A percentile compares a stretch with the other conserved stretches of the same genome.
Conservation (phyloP, 1,139 yeast genomes). For the Geotrichum bryndzae region DNA sequence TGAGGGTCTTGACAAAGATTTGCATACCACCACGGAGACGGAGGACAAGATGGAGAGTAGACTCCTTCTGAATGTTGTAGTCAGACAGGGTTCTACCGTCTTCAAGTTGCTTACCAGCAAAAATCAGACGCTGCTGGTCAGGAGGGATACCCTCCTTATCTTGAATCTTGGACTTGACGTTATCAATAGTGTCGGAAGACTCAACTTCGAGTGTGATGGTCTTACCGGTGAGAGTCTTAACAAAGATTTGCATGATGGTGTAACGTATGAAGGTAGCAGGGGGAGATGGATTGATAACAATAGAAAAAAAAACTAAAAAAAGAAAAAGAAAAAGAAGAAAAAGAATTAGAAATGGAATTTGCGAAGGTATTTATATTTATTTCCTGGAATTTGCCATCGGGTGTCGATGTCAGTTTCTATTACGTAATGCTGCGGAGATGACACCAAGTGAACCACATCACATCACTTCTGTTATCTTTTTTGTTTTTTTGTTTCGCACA, state of each 20-base stretch:
- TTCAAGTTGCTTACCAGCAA: slow-evolving; percentile 42
- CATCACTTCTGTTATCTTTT: slow-evolving; percentile 22
- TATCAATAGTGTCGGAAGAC: too few relatives aligned
- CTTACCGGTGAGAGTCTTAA: slow-evolving; percentile 54
- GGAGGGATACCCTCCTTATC: too few relatives aligned
- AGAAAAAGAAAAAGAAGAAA: not conserved
- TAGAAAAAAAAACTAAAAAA: not conserved
- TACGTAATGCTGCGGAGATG: not conserved
- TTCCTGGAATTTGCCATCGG: not conserved
- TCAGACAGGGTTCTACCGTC: slow-evolving; percentile 72
- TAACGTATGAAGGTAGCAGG: not conserved
- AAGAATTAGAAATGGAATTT: not conserved
- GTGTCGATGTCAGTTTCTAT: not conserved
- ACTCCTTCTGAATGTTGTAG: slow-evolving; percentile 58
- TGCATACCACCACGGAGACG: not conserved
- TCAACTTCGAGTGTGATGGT: too few relatives aligned
- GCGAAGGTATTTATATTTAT: not conserved
- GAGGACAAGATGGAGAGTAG: slow-evolving; percentile 27
- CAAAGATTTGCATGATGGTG: slow-evolving; percentile 43
- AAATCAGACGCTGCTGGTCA: too few relatives aligned
- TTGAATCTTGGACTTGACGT: too few relatives aligned
- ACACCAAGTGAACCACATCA: slow-evolving; percentile 37
- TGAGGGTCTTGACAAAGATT: slow-evolving; percentile 73
- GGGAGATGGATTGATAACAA: not conserved
- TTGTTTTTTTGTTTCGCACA: slow-evolving; percentile 50